These are phyloP conservation scores for Zygotorulaspora mrakii DNA, from an alignment of 1,139 yeast species.

Conservation along the genomic window DNA sequence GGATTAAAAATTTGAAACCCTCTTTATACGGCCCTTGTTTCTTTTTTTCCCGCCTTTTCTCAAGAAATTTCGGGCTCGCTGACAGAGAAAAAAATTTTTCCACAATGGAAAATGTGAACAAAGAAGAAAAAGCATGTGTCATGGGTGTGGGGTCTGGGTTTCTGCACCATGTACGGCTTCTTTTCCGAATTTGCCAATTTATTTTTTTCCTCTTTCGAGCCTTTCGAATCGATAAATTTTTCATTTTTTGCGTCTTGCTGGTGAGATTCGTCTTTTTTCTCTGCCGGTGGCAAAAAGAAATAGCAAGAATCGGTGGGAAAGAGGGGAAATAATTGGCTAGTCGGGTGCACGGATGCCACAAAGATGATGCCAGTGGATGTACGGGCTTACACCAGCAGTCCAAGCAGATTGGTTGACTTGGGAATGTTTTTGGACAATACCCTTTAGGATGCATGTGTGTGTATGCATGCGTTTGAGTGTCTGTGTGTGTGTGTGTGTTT, in stretches of 20 bases:
- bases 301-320: too few relatives aligned
- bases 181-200: not conserved
- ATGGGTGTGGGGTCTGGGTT: slow-evolving; percentile 3
- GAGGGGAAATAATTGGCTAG: too few relatives aligned
- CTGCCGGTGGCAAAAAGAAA: too few relatives aligned
- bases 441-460: too few relatives aligned
- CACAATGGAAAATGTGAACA: too few relatives aligned
- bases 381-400: not conserved
- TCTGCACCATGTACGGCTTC: not conserved
- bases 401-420: too few relatives aligned
- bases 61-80: not conserved
- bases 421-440: too few relatives aligned
- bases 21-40: slow-evolving; percentile 11
- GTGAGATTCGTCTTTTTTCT: not conserved
- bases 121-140: too few relatives aligned
- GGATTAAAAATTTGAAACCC: slow-evolving; percentile 5
- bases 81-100: slow-evolving; percentile 6
- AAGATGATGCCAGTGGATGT: not conserved
- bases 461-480: too few relatives aligned
- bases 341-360: slow-evolving; percentile 1
- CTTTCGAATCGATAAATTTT: slow-evolving; percentile 6
- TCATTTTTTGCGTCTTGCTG: slow-evolving; percentile 5
- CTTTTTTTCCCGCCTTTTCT: too few relatives aligned
- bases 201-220: slow-evolving; percentile 2
- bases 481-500: too few relatives aligned